phyloP scores from a whole-genome alignment of 306 rosid genomes.

The Mucuna pruriens region DNA sequence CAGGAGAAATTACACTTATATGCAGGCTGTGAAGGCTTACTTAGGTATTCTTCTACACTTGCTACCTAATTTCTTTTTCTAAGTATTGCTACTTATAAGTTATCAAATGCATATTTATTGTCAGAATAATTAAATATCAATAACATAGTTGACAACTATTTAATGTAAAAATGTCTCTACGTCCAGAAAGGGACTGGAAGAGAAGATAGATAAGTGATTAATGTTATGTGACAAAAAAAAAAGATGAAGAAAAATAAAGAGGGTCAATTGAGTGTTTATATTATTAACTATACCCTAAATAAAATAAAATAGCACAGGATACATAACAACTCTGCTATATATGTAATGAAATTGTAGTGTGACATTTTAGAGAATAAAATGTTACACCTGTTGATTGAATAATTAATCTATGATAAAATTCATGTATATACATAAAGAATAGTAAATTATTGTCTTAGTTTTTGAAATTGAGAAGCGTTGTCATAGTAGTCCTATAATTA shows the following conservation, averaged over 20 bases:
- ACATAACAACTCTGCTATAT: not conserved
- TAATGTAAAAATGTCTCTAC: no score
- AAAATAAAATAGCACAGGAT: not conserved
- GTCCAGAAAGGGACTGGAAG: no score
- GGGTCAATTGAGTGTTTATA: no score
- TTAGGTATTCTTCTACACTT: slow-evolving; percentile 36
- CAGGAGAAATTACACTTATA: slow-evolving; percentile 54
- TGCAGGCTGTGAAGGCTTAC: slow-evolving; percentile 51
- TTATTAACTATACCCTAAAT: no score
- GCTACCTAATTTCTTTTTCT: not conserved
- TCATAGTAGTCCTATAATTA: no score
- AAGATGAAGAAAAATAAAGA: no score
- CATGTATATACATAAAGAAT: not conserved
- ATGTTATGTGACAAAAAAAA: no score
- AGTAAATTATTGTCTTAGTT: no score
- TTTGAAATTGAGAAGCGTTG: no score
- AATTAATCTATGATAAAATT: not conserved
- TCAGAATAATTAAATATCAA: not conserved
- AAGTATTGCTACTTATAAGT: not conserved
- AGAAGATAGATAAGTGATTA: no score
- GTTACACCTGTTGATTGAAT: not conserved
- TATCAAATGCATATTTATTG: not conserved
- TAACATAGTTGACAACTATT: not conserved
- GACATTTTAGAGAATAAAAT: not conserved
- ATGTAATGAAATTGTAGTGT: not conserved